Conservation (phyloP, 805 yeast species). For the Lipomyces yamadae region DNA sequence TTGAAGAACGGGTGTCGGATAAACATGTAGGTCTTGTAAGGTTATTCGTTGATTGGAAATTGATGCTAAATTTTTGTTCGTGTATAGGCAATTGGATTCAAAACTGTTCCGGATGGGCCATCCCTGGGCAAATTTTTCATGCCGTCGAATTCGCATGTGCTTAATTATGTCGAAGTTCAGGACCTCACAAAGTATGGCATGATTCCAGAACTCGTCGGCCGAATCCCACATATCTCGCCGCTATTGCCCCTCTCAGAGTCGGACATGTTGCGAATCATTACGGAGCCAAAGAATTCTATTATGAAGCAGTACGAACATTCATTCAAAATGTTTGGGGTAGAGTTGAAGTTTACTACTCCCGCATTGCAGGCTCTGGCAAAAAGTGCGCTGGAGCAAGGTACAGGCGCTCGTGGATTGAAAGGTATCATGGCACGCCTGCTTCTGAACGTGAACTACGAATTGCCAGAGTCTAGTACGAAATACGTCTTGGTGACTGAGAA, state of each 20-base stretch:
- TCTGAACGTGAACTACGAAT: conserved; percentile 53
- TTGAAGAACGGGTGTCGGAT: conserved; percentile 47
- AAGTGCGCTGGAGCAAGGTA: conserved; percentile 57
- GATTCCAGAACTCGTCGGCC: conserved; percentile 64
- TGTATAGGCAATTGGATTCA: conserved; percentile 28
- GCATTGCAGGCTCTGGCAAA: conserved; percentile 57
- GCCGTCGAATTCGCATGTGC: conserved; percentile 37
- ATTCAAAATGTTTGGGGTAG: conserved; percentile 58
- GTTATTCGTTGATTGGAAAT: conserved; percentile 38
- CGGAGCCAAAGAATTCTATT: conserved; percentile 61
- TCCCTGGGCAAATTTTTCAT: conserved; percentile 44
- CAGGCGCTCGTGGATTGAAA: conserved; percentile 66
- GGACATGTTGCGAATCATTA: conserved; percentile 56
- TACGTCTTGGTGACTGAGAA: conserved; percentile 56
- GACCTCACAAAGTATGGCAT: conserved; percentile 59
- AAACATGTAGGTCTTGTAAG: conserved; percentile 25
- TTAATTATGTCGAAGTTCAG: conserved; percentile 55
- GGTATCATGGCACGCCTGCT: conserved; percentile 53
- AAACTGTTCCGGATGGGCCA: conserved; percentile 11
- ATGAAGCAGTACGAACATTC: conserved; percentile 59
- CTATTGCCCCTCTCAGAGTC: conserved; percentile 53
- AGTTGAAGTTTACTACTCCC: conserved; percentile 54
- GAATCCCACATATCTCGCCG: conserved; percentile 61
- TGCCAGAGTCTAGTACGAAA: conserved; percentile 61
- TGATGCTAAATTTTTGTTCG: not conserved